Evolutionary conservation across 2,329 filamentous ascomycete genomes (phyloP), one percentile per base, ranked within the genome.

Genomic region (Calonectria pteridis): DNA sequence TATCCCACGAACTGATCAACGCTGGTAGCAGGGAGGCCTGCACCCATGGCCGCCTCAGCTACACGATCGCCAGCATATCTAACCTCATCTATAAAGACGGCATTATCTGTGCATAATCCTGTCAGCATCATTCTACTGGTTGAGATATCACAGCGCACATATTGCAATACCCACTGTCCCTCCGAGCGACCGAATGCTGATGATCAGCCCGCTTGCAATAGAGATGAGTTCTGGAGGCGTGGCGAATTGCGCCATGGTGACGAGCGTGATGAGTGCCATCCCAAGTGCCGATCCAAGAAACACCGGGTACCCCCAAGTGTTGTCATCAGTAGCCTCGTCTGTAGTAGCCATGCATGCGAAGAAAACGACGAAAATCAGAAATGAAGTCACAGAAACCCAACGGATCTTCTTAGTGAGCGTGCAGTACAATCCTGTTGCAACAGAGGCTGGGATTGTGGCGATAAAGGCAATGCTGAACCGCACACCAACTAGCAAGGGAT

Each of bases 121-220:
- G 23, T 72, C 14, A 67, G 64, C 26, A n/a, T 14, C 10, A 29
- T 37, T 43, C 23, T 23, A 9, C 31, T 16, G 7, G 9, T 29
- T 9, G 6, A 16, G n/a, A 40, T 40, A 13, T 20, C 37, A 2
- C 5, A 6, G 55, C 69, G 72, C 50, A 76, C 74, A 83, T 35
- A 86, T 84, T 14, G 84, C 83, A 7, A 86, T 75, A 4, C 84
- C 85, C 18, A 86, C 79, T 0, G 82, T 81, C 2, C 84, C 85
- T 16, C 85, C 85, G 0, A 86, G 78, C 18, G 84, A 85, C 7
- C 85, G 78, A 3, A 84, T 77, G 40, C 82, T 79, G 35, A 86
- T 85, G 40, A 86, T 80, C 20, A 87, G 77, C 6, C 85, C 84
- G 23, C 81, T 84, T 5, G 84, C 80, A 14, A 83, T 80, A 2